These are phyloP conservation scores for Cryptosporidium felis DNA, from an alignment of 169 alveolate species.

Conservation along the genomic window DNA sequence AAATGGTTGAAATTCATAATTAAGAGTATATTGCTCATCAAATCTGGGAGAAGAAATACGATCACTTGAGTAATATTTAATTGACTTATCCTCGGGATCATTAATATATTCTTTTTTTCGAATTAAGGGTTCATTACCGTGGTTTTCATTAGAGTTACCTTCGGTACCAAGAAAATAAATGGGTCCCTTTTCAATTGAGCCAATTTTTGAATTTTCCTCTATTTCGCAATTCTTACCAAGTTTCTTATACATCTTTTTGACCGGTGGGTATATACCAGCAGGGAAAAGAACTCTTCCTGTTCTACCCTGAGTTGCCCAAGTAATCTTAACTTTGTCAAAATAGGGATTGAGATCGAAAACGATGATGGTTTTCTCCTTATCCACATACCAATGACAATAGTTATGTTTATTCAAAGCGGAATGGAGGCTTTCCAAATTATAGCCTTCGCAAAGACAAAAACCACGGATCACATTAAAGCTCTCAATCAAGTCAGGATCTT, in stretches of 20 bases:
- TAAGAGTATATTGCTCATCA: neutral
- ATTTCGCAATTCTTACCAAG: neutral
- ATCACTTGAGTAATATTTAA: too few relatives aligned
- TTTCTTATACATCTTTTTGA: neutral
- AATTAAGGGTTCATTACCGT: too few relatives aligned
- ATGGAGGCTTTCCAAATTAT: slow-evolving; percentile 24
- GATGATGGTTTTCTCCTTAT: slow-evolving; percentile 41
- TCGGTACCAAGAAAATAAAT: too few relatives aligned
- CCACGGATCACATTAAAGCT: slow-evolving; percentile 54
- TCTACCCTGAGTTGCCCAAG: slow-evolving; percentile 64
- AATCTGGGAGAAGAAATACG: too few relatives aligned
- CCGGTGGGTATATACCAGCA: slow-evolving; percentile 54
- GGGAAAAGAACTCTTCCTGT: slow-evolving; percentile 50
- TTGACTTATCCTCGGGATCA: too few relatives aligned
- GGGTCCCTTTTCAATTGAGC: neutral
- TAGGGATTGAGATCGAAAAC: slow-evolving; percentile 49
- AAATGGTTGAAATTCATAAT: neutral
- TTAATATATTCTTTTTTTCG: too few relatives aligned
- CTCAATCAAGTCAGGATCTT: neutral
- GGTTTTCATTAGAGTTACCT: too few relatives aligned
- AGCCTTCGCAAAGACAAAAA: slow-evolving; percentile 62
- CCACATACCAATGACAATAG: slow-evolving; percentile 57
- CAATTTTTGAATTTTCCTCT: neutral
- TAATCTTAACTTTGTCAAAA: slow-evolving; percentile 47
- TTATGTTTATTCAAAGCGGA: slow-evolving; percentile 48